Evolutionary conservation across 371 early-diverging fungal genomes (phyloP).

Genomic region (Entomophthora muscae): DNA sequence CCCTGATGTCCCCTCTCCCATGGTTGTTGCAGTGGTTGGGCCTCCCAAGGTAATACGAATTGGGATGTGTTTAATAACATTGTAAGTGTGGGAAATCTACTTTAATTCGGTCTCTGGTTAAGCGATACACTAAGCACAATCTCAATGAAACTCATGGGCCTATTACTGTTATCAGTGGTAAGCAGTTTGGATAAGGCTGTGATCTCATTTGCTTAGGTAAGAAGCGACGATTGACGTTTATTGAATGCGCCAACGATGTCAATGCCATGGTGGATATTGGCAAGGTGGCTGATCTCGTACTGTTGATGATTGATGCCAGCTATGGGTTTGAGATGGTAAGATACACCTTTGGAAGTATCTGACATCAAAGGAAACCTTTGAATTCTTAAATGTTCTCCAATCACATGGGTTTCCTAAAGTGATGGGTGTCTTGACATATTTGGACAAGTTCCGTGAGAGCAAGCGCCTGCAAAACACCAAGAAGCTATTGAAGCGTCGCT

Average conservation of each 20-base stretch:
- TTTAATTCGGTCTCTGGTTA: constrained; percentile 85
- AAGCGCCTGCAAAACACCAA: constrained; percentile 78
- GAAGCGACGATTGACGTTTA: constrained; percentile 86
- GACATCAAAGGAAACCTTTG: constrained; percentile 75
- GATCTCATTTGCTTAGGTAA: constrained; percentile 29
- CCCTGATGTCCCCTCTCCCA: constrained; percentile 77
- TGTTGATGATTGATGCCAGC: constrained; percentile 89
- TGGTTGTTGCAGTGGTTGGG: constrained; percentile 88
- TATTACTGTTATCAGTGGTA: constrained; percentile 85
- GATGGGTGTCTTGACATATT: constrained; percentile 90
- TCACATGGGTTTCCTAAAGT: constrained; percentile 96
- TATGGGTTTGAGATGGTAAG: constrained; percentile 96
- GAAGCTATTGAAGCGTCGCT: constrained; percentile 88
- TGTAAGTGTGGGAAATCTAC: constrained; percentile 88
- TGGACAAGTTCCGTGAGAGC: constrained; percentile 84
- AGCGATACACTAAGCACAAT: constrained; percentile 85
- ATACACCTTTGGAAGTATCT: neutral
- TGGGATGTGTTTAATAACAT: too few species aligned
- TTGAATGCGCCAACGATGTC: constrained; percentile 91
- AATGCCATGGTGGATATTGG: constrained; percentile 95
- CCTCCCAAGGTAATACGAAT: constrained; percentile 75
- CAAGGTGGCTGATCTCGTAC: constrained; percentile 94
- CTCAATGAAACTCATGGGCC: constrained; percentile 84
- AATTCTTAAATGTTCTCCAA: constrained; percentile 94
- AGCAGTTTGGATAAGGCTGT: neutral